Evolutionary conservation across 1,284 basidiomycete species (phyloP), one percentile per base, ranked within the genome.

Genomic region (Rhizoctonia solani): DNA sequence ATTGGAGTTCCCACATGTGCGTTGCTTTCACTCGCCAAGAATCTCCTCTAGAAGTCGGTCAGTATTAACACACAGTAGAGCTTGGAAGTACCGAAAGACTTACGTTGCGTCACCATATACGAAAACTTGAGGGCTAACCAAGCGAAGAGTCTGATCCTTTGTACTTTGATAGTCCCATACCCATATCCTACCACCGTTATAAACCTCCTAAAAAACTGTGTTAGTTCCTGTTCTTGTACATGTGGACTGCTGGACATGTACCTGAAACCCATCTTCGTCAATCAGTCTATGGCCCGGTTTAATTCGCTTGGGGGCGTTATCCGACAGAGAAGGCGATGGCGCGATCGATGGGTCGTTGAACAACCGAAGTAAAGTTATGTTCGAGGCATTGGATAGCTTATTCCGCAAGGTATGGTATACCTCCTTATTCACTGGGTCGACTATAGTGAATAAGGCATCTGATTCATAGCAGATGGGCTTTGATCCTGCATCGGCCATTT

Each of bases 21-120:
- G 83, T 79, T 2, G 81, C 87, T 61, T 85, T 81, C 9, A 86
- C 87, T 29, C 89, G 83, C 88, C 89, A 92, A 72, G 88, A 91
- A 72, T 92, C 89, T 23, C 83, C 89, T 23, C 89, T 91, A 75
- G 54, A 68, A 55, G 87, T 80, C 52, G 81, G 85, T 69, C 84
- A 87, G 70, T 82, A 23, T 19, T 4, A 30, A 16, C 4, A n/a
- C 8, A 11, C 39, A 21, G 21, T 34, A n/a, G 39, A 5, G 8
- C 37, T 19, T 2, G 16, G 55, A 27, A 27, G 37, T 14, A 14
- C n/a, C 8, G 32, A 11, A 34, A 30, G 9, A 68, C 69, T 68
- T 55, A 71, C 70, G 69, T 72, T 58, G 69, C 69, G 21, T 66
- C 66, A 1, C 70, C 69, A 49, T 70, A 71, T 32, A 55, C 54